Percentiles rank a stretch among this genome's conserved stretches.
Evolutionary conservation across 352 stramenopile species (phyloP).

Genomic region (Plasmopara halstedii): DNA sequence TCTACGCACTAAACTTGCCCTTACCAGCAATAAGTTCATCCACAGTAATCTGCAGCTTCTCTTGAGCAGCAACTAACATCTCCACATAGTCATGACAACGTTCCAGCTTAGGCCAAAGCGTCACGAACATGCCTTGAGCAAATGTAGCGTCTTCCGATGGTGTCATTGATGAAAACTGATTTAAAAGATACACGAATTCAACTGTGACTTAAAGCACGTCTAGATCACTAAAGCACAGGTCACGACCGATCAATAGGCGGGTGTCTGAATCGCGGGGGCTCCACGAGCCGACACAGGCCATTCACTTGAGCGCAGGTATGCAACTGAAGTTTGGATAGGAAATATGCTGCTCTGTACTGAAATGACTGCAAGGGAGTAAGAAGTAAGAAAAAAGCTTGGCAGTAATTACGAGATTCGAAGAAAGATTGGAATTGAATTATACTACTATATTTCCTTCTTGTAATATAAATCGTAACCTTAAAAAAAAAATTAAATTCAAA

Average conservation of each 20-base stretch:
- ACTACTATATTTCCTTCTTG: too few species aligned
- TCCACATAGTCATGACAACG: conserved; percentile 72
- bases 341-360: neutral
- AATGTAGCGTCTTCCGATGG: conserved; percentile 29
- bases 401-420: neutral
- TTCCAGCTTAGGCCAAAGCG: conserved; percentile 79
- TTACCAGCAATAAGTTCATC: conserved; percentile 53
- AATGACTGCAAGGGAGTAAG: neutral
- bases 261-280: conserved; percentile 3
- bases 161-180: too few species aligned
- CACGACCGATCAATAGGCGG: neutral
- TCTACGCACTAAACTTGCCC: neutral
- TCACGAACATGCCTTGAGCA: conserved; percentile 69
- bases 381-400: neutral
- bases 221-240: neutral
- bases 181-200: neutral
- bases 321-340: neutral
- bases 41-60: conserved; percentile 62
- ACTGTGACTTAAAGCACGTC: conserved; percentile 2
- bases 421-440: too few species aligned
- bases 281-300: conserved; percentile 8
- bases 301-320: conserved; percentile 10
- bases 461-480: too few species aligned
- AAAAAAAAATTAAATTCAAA: too few species aligned
- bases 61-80: conserved; percentile 57